Conservation (phyloP, 2,329 filamentous ascomycete species). For the Dactylellina cionopaga region DNA sequence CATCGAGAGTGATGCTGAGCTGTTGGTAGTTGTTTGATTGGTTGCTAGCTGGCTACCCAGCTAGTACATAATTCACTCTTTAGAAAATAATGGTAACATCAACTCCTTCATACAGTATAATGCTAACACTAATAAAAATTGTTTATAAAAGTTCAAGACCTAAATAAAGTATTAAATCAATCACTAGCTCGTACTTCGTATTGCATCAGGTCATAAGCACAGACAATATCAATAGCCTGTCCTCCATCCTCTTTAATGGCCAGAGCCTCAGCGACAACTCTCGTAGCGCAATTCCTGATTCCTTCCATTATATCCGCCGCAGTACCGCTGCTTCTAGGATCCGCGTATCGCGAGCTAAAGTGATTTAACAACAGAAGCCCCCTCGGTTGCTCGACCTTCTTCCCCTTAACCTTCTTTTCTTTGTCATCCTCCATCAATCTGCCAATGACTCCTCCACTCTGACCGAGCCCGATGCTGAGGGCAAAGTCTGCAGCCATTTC, state of each 20-base stretch:
- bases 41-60: neutral
- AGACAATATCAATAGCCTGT: slow-evolving; percentile 21
- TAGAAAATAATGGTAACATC: neutral
- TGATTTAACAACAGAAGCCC: slow-evolving; percentile 55
- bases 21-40: neutral
- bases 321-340: slow-evolving; percentile 37
- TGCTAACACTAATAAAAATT: too few species aligned
- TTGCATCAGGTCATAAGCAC: slow-evolving; percentile 43
- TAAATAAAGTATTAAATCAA: neutral
- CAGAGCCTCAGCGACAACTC: neutral
- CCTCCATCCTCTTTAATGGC: neutral
- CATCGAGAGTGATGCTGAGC: slow-evolving; percentile 5
- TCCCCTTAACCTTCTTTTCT: slow-evolving; percentile 32
- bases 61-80: neutral
- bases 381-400: slow-evolving; percentile 13
- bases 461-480: slow-evolving; percentile 42
- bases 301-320: slow-evolving; percentile 30
- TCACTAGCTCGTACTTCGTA: slow-evolving; percentile 39
- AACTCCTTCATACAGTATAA: neutral
- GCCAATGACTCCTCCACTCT: slow-evolving; percentile 16
- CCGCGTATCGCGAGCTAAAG: slow-evolving; percentile 56
- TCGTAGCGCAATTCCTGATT: slow-evolving; percentile 7
- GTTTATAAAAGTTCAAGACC: too few species aligned
- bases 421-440: slow-evolving; percentile 1
- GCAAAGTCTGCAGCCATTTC: slow-evolving; percentile 56